Evolutionary conservation across 1,139 yeast genomes (phyloP).

Genomic region (Debaryomycetaceae sp.): DNA sequence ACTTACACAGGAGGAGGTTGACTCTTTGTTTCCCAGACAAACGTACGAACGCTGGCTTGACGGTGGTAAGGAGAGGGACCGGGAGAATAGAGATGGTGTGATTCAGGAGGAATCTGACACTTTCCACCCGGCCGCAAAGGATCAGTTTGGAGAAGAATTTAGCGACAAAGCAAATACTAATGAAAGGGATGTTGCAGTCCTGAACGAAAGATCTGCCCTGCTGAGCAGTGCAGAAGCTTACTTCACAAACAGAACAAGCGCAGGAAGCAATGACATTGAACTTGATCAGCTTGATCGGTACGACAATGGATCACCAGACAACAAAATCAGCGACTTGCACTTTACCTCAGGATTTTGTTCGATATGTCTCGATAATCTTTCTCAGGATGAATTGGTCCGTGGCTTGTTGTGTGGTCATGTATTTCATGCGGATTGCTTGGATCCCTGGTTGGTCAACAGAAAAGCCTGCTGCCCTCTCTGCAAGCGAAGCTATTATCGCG

Average conservation of each 20-base stretch:
- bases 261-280: conserved; percentile 1
- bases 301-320: background rate
- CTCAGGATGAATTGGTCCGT: conserved; percentile 61
- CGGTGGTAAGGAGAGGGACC: conserved; percentile 49
- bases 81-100: conserved; percentile 30
- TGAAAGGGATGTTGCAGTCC: background rate
- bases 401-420: conserved; percentile 82
- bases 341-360: conserved; percentile 77
- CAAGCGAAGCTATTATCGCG: conserved; percentile 63
- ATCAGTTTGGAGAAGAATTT: conserved; percentile 12
- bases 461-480: conserved; percentile 86
- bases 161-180: conserved; percentile 8
- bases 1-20: conserved; percentile 58
- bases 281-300: background rate
- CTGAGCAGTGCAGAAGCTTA: background rate
- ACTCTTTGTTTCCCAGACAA: conserved; percentile 61
- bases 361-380: conserved; percentile 68
- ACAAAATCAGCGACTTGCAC: conserved; percentile 34
- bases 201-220: conserved; percentile 1
- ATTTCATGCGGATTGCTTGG: conserved; percentile 75
- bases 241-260: background rate
- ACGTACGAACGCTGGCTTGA: conserved; percentile 60
- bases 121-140: conserved; percentile 4
- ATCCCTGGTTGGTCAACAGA: conserved; percentile 76
- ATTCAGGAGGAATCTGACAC: conserved; percentile 30